These are phyloP conservation scores for Rubia occidens DNA, from an alignment of 305 asterid genomes.

Conservation along the genomic window DNA sequence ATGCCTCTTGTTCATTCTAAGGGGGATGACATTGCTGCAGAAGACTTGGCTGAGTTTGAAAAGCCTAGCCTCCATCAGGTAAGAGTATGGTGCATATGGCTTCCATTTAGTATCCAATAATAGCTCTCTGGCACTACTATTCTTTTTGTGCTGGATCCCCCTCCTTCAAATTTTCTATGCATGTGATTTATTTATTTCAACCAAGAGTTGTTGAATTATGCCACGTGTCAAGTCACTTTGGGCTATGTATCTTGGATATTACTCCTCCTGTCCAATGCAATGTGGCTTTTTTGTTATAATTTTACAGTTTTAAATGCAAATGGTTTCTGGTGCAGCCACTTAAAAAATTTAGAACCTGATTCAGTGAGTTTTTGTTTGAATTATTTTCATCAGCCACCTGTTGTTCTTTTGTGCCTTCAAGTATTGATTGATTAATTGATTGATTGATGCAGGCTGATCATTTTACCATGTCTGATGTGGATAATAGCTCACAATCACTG, in stretches of 20 bases:
- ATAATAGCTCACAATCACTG: conserved; percentile 70
- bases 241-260: not conserved
- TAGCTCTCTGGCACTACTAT: not conserved
- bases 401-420: conserved; percentile 1
- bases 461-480: conserved; percentile 44
- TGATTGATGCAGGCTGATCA: conserved; percentile 55
- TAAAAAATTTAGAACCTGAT: not conserved
- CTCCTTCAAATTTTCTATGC: conserved; percentile 1
- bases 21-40: conserved; percentile 70
- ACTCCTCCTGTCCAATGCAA: not conserved
- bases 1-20: conserved; percentile 81
- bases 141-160: conserved; percentile 1
- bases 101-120: not conserved
- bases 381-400: not conserved
- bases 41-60: conserved; percentile 67
- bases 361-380: not conserved
- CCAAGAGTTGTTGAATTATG: not conserved
- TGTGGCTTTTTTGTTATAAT: not conserved
- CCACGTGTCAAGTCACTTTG: not conserved
- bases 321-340: not conserved
- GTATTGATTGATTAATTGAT: conserved; percentile 16
- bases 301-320: not conserved
- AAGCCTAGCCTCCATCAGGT: conserved; percentile 78
- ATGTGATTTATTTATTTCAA: not conserved
- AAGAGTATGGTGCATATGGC: conserved; percentile 2